Percentiles rank a stretch among this genome's conserved stretches.
Conservation (phyloP, 345 rosid genomes). For the Draba incana region DNA sequence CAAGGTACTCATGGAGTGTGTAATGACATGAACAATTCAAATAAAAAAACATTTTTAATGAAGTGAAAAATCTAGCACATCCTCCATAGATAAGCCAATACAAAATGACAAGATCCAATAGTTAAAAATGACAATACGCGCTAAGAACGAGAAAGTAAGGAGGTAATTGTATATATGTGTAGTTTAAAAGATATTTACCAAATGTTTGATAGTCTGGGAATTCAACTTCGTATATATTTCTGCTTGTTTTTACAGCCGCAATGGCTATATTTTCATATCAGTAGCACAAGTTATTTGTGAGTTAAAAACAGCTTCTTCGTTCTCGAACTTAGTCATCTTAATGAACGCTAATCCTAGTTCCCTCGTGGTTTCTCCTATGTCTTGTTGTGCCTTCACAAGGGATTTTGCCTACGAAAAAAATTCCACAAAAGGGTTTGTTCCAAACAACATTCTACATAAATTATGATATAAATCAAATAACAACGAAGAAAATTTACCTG, state of each 20-base stretch:
- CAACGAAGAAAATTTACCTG: slow-evolving; percentile 54
- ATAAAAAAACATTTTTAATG: neutral
- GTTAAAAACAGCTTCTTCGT: slow-evolving; percentile 79
- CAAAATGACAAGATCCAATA: slow-evolving; percentile 5
- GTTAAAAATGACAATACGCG: slow-evolving; percentile 4
- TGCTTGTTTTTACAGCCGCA: slow-evolving; percentile 96
- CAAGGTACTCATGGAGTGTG: slow-evolving; percentile 88
- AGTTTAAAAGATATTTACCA: slow-evolving; percentile 51
- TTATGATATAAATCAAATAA: neutral
- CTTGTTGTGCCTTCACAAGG: slow-evolving; percentile 96
- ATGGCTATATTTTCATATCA: slow-evolving; percentile 92
- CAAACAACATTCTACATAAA: neutral
- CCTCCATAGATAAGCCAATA: neutral
- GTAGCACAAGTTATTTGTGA: slow-evolving; percentile 72
- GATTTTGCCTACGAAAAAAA: slow-evolving; percentile 66
- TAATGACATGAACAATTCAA: slow-evolving; percentile 51
- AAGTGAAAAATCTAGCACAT: neutral
- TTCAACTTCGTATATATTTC: slow-evolving; percentile 84
- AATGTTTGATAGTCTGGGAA: slow-evolving; percentile 88
- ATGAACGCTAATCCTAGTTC: slow-evolving; percentile 87
- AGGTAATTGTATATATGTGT: slow-evolving; percentile 2
- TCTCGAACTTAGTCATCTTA: slow-evolving; percentile 89
- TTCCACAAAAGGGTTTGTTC: slow-evolving; percentile 9
- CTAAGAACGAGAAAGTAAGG: neutral
- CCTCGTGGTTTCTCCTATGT: slow-evolving; percentile 96